Conservation (phyloP, 2,329 filamentous ascomycete species). For the Emmonsiellopsis sp. region DNA sequence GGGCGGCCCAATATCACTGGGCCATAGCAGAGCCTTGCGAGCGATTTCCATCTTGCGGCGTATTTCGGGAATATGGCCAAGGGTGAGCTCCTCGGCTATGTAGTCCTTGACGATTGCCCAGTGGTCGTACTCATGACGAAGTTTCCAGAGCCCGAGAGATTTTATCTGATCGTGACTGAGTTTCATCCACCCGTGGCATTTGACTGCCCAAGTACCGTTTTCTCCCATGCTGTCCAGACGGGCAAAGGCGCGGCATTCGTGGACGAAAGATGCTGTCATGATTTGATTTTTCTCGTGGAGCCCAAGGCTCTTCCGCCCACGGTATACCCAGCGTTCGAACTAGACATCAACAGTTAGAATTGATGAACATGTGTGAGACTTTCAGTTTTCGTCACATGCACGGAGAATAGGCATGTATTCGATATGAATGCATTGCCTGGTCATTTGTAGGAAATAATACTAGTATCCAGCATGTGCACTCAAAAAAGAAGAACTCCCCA, state of each 20-base stretch:
- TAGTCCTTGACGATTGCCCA: constrained; percentile 12
- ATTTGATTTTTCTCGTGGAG: background rate
- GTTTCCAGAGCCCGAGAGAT: background rate
- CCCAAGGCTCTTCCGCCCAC: background rate
- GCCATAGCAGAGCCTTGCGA: constrained; percentile 6
- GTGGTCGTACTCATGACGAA: background rate
- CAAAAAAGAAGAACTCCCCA: background rate
- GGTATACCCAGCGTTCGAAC: background rate
- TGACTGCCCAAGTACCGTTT: constrained; percentile 11
- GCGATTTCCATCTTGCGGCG: constrained; percentile 9
- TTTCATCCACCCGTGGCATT: constrained; percentile 10
- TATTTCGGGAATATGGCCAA: constrained; percentile 9
- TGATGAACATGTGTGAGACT: background rate
- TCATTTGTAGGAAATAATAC: too few relatives aligned
- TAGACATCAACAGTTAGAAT: background rate
- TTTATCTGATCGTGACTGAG: constrained; percentile 6
- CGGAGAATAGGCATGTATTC: background rate
- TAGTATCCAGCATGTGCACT: background rate
- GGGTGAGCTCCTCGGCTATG: constrained; percentile 1
- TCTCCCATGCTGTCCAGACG: constrained; percentile 7
- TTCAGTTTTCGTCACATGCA: background rate
- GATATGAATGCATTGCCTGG: background rate
- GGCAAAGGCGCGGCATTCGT: constrained; percentile 10
- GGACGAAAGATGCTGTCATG: constrained; percentile 3
- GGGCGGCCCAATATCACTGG: constrained; percentile 4